Percentiles rank a stretch among this genome's conserved stretches.
These are phyloP conservation scores for Cicer bijugum DNA, from an alignment of 306 rosid genomes.

Conservation along the genomic window DNA sequence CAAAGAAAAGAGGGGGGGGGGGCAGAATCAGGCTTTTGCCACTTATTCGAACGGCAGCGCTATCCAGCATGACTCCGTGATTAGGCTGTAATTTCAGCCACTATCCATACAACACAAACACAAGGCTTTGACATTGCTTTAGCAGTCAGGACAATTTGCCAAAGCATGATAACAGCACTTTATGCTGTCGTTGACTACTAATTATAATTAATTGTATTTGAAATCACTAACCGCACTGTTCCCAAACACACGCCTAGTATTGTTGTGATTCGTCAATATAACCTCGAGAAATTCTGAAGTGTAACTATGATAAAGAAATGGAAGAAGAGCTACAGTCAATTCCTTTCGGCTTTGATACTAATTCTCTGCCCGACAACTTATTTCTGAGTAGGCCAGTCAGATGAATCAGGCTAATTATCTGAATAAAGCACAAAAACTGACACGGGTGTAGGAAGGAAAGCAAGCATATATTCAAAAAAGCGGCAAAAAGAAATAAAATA, in stretches of 20 bases:
- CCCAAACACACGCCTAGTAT: too few species aligned
- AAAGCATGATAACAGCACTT: neutral
- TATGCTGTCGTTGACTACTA: neutral
- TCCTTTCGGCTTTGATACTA: slow-evolving; percentile 8
- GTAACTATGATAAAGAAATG: neutral
- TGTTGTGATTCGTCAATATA: neutral
- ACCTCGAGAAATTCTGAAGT: neutral
- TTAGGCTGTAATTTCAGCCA: neutral
- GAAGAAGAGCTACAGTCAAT: neutral
- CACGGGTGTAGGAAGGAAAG: neutral
- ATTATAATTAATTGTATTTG: neutral
- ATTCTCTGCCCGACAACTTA: neutral
- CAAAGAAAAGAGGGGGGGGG: neutral
- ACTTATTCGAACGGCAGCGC: neutral
- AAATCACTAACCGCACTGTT: too few species aligned
- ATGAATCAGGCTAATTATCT: neutral
- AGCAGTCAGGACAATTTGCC: neutral
- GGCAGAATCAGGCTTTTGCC: neutral
- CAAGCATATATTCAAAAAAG: neutral
- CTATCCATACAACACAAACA: neutral
- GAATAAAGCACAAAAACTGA: neutral
- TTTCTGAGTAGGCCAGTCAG: neutral
- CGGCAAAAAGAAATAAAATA: neutral
- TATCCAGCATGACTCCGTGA: neutral
- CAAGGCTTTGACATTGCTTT: neutral